A percentile compares a stretch with the other conserved stretches of the same genome.
Conservation (phyloP, 2,329 filamentous ascomycete genomes). For the Fonsecaea multimorphosa region DNA sequence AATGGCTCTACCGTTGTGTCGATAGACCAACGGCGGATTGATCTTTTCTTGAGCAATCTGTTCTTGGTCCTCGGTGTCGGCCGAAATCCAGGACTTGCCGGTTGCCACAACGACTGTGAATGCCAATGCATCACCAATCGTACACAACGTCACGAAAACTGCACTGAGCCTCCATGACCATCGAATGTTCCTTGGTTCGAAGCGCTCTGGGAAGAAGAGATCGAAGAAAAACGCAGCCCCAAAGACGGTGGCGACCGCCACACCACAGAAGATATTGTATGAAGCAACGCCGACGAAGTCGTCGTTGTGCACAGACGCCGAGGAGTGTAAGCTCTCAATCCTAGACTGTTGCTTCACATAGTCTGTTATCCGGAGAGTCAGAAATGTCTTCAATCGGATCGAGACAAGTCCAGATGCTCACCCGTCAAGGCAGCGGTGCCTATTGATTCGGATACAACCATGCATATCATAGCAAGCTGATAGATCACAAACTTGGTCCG, state of each 20-base stretch:
- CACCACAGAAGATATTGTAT: slow-evolving; percentile 65
- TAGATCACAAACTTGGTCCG: slow-evolving; percentile 66
- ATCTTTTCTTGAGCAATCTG: slow-evolving; percentile 43
- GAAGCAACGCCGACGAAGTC: slow-evolving; percentile 62
- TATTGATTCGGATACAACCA: slow-evolving; percentile 62
- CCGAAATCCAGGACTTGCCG: slow-evolving; percentile 54
- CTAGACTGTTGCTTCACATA: slow-evolving; percentile 62
- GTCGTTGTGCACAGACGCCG: slow-evolving; percentile 59
- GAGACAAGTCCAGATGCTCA: slow-evolving; percentile 41
- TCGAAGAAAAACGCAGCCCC: slow-evolving; percentile 67
- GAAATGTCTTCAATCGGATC: background rate
- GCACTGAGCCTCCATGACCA: slow-evolving; percentile 62
- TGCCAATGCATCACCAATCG: slow-evolving; percentile 56
- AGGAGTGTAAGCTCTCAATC: slow-evolving; percentile 50
- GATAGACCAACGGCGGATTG: slow-evolving; percentile 50
- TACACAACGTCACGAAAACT: slow-evolving; percentile 55
- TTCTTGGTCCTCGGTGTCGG: slow-evolving; percentile 40
- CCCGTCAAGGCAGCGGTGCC: slow-evolving; percentile 62
- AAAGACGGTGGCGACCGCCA: slow-evolving; percentile 64
- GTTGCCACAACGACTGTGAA: slow-evolving; percentile 60
- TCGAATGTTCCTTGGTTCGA: slow-evolving; percentile 57
- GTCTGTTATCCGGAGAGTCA: slow-evolving; percentile 45
- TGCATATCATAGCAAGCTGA: slow-evolving; percentile 64
- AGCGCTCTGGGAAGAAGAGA: slow-evolving; percentile 64
- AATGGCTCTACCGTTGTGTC: slow-evolving; percentile 57